These are phyloP conservation scores for Yamadazyma trypodendri DNA, from an alignment of 1,139 yeast species.

Conservation along the genomic window DNA sequence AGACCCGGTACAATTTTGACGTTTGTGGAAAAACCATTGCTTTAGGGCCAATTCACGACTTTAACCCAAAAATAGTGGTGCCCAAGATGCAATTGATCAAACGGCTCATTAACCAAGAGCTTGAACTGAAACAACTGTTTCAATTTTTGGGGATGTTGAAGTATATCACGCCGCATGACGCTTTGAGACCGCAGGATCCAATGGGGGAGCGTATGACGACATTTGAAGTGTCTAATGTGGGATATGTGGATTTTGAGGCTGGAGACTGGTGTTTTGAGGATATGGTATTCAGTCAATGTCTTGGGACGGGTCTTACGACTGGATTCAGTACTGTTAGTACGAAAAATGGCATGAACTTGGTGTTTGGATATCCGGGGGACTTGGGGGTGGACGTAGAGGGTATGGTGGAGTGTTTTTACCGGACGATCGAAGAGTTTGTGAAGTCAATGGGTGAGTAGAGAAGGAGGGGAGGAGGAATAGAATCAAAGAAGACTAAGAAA, in stretches of 20 bases:
- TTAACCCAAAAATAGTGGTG: no score
- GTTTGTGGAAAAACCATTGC: constrained; percentile 15
- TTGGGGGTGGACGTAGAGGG: neutral
- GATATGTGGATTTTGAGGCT: constrained; percentile 12
- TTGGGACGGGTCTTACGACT: constrained; percentile 21
- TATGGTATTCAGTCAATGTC: constrained; percentile 26
- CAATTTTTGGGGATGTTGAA: constrained; percentile 19
- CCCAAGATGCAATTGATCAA: no score
- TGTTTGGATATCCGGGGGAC: constrained; percentile 3
- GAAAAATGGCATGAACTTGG: constrained; percentile 23
- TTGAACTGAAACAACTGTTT: no score
- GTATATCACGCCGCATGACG: constrained; percentile 14
- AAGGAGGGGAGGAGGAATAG: no score
- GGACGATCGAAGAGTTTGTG: no score
- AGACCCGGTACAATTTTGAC: constrained; percentile 19
- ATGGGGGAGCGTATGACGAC: constrained; percentile 15
- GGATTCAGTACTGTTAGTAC: constrained; percentile 22
- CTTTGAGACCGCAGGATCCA: constrained; percentile 9
- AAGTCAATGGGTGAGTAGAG: no score
- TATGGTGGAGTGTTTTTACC: neutral
- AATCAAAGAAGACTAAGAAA: no score
- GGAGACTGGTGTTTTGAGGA: constrained; percentile 21
- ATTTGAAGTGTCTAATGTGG: constrained; percentile 31
- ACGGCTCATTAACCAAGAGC: no score
- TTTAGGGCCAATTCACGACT: constrained; percentile 15